Conservation (phyloP, 2,329 filamentous ascomycete species). For the Epicoccum sorghinum region DNA sequence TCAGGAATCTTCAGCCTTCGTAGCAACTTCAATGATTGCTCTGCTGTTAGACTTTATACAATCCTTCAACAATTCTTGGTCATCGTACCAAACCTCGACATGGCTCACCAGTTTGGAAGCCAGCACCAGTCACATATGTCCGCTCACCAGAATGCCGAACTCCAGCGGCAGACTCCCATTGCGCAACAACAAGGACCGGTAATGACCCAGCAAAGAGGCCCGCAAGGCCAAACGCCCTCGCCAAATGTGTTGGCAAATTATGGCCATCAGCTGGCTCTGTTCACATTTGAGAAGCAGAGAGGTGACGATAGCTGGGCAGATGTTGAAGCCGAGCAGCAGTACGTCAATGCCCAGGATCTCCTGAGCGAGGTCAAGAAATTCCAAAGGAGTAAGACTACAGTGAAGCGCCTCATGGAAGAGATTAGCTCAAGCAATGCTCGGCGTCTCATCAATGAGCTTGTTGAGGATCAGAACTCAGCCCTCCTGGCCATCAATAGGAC, state of each 20-base stretch:
- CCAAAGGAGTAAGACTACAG: constrained; percentile 23
- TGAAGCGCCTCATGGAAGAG: constrained; percentile 29
- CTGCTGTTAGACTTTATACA: not conserved
- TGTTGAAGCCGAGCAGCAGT: constrained; percentile 30
- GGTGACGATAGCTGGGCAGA: constrained; percentile 33
- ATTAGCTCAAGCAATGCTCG: constrained; percentile 36
- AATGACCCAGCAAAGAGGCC: constrained; percentile 17
- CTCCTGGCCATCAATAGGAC: constrained; percentile 30
- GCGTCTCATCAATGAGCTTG: constrained; percentile 33
- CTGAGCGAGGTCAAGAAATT: constrained; percentile 31
- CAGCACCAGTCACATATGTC: constrained; percentile 19
- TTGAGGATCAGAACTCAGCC: constrained; percentile 33
- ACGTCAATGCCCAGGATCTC: constrained; percentile 29
- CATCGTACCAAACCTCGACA: not conserved
- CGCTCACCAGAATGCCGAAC: constrained; percentile 26
- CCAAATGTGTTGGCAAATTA: constrained; percentile 4
- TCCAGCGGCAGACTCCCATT: constrained; percentile 23
- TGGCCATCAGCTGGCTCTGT: constrained; percentile 33
- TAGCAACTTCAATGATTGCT: constrained; percentile 5
- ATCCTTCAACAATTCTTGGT: not conserved
- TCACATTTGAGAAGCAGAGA: constrained; percentile 33
- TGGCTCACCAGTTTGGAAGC: constrained; percentile 19
- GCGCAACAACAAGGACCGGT: constrained; percentile 15
- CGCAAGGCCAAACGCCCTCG: constrained; percentile 15
- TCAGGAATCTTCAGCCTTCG: not conserved